These are phyloP conservation scores for Xylariales sp. DNA, from an alignment of 2,329 filamentous ascomycete species.

Conservation along the genomic window DNA sequence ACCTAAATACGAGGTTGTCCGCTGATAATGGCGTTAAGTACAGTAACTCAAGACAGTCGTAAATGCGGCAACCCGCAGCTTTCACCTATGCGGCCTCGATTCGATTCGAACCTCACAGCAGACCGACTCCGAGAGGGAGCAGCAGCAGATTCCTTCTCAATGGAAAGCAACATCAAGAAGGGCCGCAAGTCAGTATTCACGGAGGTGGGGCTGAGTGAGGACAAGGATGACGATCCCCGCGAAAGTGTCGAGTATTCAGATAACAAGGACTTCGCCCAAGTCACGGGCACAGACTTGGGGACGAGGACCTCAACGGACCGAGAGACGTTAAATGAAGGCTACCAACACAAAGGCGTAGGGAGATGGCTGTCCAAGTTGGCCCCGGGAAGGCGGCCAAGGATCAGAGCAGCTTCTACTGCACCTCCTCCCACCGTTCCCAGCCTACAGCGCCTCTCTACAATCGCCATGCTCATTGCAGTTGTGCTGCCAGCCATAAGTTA, in stretches of 20 bases:
- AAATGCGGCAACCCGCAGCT: conserved; percentile 10
- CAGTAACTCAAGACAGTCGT: conserved; percentile 13
- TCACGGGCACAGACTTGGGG: conserved; percentile 19
- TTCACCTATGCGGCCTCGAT: conserved; percentile 33
- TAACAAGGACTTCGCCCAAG: conserved; percentile 27
- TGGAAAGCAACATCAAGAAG: conserved; percentile 42
- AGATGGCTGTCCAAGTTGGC: conserved; percentile 40
- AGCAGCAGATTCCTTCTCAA: conserved; percentile 33
- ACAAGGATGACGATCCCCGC: neutral
- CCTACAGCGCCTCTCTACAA: conserved; percentile 40
- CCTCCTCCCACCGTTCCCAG: conserved; percentile 36
- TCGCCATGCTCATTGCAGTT: conserved; percentile 45
- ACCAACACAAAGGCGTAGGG: conserved; percentile 14
- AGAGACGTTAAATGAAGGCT: conserved; percentile 12
- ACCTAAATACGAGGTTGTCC: conserved; percentile 3
- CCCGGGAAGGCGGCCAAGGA: conserved; percentile 33
- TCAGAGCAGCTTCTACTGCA: conserved; percentile 38
- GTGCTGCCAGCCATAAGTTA: conserved; percentile 43
- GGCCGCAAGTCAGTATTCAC: conserved; percentile 48
- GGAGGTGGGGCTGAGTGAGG: conserved; percentile 41
- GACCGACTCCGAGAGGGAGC: conserved; percentile 47
- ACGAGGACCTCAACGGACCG: conserved; percentile 20
- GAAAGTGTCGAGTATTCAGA: conserved; percentile 15
- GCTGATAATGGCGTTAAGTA: conserved; percentile 15
- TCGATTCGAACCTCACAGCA: conserved; percentile 46